These are phyloP conservation scores for Pharus latifolius DNA, from an alignment of 176 grass and related monocot species.

Conservation along the genomic window DNA sequence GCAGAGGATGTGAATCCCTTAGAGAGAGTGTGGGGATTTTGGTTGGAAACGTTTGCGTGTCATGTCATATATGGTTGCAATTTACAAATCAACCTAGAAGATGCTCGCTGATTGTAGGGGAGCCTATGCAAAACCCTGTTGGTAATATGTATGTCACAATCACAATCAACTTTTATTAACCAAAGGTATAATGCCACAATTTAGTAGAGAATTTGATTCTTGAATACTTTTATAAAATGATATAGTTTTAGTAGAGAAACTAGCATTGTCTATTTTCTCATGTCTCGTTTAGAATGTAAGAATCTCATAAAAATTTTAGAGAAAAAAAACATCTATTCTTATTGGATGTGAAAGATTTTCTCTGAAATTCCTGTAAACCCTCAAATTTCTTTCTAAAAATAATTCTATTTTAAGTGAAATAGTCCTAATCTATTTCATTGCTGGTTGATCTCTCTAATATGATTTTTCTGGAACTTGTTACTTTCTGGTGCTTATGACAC, in stretches of 20 bases:
- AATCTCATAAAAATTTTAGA: no score
- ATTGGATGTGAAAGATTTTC: no score
- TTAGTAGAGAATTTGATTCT: slow-evolving; percentile 23
- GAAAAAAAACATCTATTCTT: no score
- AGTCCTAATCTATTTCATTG: no score
- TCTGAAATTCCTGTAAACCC: no score
- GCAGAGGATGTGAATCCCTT: no score
- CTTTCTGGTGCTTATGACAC: background rate
- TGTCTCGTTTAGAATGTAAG: no score
- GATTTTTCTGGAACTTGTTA: background rate
- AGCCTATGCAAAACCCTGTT: background rate
- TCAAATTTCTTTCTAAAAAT: background rate
- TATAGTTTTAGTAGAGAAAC: no score
- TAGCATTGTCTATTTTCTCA: no score
- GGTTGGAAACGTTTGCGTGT: no score
- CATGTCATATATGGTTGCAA: no score
- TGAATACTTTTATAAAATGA: background rate
- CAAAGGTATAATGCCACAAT: background rate
- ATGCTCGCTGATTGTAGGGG: background rate
- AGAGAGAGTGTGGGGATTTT: no score
- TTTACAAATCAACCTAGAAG: background rate
- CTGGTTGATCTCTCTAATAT: background rate
- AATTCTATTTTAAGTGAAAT: background rate
- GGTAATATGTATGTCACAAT: slow-evolving; percentile 7
- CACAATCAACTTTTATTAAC: background rate